Base-by-base conservation (phyloP, 306 rosid genomes). In the Spatholobus suberectus region DNA sequence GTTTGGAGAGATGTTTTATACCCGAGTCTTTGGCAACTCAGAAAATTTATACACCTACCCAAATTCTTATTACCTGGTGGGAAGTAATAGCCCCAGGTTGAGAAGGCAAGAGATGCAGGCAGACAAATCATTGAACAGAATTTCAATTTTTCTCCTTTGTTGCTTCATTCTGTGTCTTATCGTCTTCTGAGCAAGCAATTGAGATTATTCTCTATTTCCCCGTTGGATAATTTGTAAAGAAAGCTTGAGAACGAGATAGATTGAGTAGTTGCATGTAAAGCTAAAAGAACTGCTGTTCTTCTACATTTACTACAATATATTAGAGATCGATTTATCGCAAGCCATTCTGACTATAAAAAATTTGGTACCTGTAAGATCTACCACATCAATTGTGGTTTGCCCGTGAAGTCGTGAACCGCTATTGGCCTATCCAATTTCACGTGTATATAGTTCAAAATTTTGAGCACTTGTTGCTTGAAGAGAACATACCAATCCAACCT, bases 71-170 rank as follows among this genome's bases (percentile, higher is more conserved):
- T 85, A 87, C 58, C 23, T 70, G 57, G 81, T 77, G 40, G 91
- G 92, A 37, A 83, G 83, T 70, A 78, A 85, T 46, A 87, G 85
- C 65, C 81, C 91, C 4, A 87, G 97, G 81, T 49, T 91, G 89
- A 92, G 98, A 85, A 91, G 97, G 84, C 98, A 86, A n/a, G 97
- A 94, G 86, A 89, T 94, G 88, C 94, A 89, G 85, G 95, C 88
- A 58, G 88, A 91, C 34, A 96, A 92, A 79, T 96, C 99, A 13
- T 83, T 96, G 67, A 92, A 89, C 78, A 92, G 99, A 86, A 81
- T 96, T 58, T 94, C 97, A 0, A 61, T 94, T 38, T 96, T 96
- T 85, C 91, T 96, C 8, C 80, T 96, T 24, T 96, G 97, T 76
- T 96, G 97, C 82, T 84, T 89, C 69, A 75, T 96, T 74, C 87